A percentile compares a stretch with the other conserved stretches of the same genome.
These are phyloP conservation scores for Globisporangium heterothallicum DNA, from an alignment of 352 stramenopile genomes.

Conservation along the genomic window DNA sequence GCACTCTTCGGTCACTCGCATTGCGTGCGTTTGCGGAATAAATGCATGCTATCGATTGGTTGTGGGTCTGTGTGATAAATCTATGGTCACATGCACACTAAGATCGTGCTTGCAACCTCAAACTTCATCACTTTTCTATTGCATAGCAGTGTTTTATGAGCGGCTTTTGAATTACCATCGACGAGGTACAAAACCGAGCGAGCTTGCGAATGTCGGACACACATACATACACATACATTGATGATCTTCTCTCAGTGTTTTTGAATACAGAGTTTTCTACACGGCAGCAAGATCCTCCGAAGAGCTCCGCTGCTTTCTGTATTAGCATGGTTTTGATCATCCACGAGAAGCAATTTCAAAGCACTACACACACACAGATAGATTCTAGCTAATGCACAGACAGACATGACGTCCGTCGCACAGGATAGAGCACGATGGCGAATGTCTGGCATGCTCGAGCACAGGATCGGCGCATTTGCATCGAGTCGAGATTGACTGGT, in stretches of 20 bases:
- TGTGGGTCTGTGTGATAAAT: conserved; percentile 44
- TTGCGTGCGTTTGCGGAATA: no score
- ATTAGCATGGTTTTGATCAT: conserved; percentile 79
- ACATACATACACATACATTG: conserved; percentile 2
- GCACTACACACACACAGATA: conserved; percentile 2
- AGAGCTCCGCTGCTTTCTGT: conserved; percentile 36
- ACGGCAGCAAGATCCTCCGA: conserved; percentile 15
- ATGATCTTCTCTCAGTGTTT: conserved; percentile 60
- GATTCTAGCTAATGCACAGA: not conserved
- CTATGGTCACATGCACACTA: conserved; percentile 74
- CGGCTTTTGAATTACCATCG: conserved; percentile 32
- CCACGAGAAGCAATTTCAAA: conserved; percentile 43
- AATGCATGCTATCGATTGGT: not conserved
- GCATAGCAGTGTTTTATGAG: conserved; percentile 46
- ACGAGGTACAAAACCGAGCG: conserved; percentile 50
- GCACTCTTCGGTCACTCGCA: no score
- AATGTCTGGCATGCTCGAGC: no score
- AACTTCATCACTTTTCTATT: conserved; percentile 52
- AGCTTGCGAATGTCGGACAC: conserved; percentile 36
- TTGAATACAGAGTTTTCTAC: conserved; percentile 78
- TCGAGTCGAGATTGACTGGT: no score
- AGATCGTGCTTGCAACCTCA: conserved; percentile 63
- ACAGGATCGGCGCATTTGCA: no score
- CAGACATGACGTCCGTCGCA: no score
- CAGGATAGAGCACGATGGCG: no score